Evolutionary conservation across 1,139 yeast species (phyloP).

Genomic region (Nakaseomyces kungkrabaensis): DNA sequence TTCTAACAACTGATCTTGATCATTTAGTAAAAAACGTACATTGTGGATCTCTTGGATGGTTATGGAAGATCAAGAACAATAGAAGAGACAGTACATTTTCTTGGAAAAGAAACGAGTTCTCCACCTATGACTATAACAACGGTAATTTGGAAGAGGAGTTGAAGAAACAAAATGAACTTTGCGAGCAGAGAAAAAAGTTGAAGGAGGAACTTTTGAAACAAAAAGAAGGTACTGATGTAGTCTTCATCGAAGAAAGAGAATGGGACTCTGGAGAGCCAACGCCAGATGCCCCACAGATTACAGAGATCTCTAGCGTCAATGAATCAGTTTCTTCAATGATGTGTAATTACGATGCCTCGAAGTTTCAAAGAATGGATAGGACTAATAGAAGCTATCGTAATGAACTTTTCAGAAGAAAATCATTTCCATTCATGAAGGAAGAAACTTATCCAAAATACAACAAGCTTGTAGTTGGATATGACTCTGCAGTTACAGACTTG

Average conservation of each 20-base stretch:
- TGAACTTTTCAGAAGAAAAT: constrained; percentile 20
- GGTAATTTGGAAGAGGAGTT: constrained; percentile 27
- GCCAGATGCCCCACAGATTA: constrained; percentile 12
- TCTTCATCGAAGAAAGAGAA: constrained; percentile 7
- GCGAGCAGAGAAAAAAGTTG: constrained; percentile 7
- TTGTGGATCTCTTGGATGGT: constrained; percentile 37
- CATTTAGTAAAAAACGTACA: constrained; percentile 34
- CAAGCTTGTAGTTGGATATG: neutral
- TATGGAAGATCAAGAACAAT: constrained; percentile 34
- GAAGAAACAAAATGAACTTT: constrained; percentile 16
- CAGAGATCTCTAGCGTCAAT: constrained; percentile 4
- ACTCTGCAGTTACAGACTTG: neutral
- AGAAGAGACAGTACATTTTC: constrained; percentile 11
- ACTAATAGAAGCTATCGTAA: constrained; percentile 15
- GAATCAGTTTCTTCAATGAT: constrained; percentile 22
- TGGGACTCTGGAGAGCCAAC: constrained; percentile 8
- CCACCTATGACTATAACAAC: constrained; percentile 22
- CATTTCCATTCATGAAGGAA: constrained; percentile 15
- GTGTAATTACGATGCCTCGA: constrained; percentile 21
- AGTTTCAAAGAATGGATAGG: constrained; percentile 10
- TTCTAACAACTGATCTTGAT: constrained; percentile 44
- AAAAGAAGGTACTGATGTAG: neutral
- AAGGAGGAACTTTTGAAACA: constrained; percentile 6
- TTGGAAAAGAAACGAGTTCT: constrained; percentile 16
- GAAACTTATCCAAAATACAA: constrained; percentile 5